phyloP scores from a whole-genome alignment of 139 green algal genomes.

The Chlorella sp. region DNA sequence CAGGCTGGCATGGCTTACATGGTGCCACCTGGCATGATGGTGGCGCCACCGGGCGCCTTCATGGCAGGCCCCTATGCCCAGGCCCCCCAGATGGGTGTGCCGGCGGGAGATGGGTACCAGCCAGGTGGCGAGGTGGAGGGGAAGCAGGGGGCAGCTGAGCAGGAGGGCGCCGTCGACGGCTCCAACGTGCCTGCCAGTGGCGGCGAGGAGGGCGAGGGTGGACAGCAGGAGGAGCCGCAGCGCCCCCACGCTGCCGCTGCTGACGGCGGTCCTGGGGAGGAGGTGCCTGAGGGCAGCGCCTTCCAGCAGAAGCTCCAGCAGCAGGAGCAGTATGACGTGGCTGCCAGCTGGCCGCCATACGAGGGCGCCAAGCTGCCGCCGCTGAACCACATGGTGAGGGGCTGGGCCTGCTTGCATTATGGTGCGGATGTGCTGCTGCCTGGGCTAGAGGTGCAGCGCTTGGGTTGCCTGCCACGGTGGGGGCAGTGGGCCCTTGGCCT shows the following conservation, averaged over 20 bases:
- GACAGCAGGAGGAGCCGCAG: neutral
- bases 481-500: no score
- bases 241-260: neutral
- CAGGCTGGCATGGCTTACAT: neutral
- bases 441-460: neutral
- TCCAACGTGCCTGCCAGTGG: neutral
- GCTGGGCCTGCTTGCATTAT: neutral
- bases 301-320: neutral
- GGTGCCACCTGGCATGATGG: neutral
- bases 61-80: neutral
- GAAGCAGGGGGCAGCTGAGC: no score
- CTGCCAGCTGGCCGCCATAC: conserved; percentile 35
- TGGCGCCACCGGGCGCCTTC: neutral
- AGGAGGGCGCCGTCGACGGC: no score
- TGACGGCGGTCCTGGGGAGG: neutral
- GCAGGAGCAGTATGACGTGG: neutral
- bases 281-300: neutral
- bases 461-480: neutral
- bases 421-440: no score
- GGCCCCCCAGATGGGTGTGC: neutral
- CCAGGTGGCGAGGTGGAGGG: no score
- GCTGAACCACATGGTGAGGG: neutral
- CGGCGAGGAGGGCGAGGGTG: neutral
- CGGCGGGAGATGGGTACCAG: no score
- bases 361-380: conserved; percentile 30